Evolutionary conservation across 1,284 basidiomycete genomes (phyloP), one percentile per base, ranked within the genome.

Genomic region (Rhodotorula glutinis): DNA sequence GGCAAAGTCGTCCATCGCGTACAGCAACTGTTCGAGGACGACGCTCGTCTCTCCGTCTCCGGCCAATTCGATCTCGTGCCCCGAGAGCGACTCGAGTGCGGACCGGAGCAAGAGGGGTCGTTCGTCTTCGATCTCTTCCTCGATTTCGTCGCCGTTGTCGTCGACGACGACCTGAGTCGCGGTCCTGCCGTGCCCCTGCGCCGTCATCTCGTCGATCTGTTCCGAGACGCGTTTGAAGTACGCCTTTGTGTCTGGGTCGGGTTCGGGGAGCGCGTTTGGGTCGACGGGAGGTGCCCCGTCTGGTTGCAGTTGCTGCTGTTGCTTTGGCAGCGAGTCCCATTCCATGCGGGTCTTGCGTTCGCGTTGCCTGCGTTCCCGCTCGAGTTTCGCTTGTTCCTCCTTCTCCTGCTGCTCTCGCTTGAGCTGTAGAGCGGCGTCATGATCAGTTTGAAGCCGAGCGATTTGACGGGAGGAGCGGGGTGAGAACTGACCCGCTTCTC

Each of bases 1-100:
- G 23, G 90, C 89, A 80, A 92, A 93, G 79, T 96, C 92, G 77
- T 94, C 92, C 87, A 97, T 92, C 1, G 91, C 93, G 75, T 92
- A 85, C 21, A 87, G 77, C 83, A 96, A 87, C 72, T 92, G 83
- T 78, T 97, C 93, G 60, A 97, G 79, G 56, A 95, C 85, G 40
- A 88, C 83, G 1, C 91, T 91, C 72, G 90, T 92, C 67, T 96
- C 92, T 3, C 90, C 89, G 79, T 97, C 94, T 0, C 92, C 92
- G 1, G 92, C 87, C 21, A 95, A 84, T 71, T 89, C 87, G 58
- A 88, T 87, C 79, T 96, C 94, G 77, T 94, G 91, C 8, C 85
- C 88, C 23, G 84, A 83, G 83, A 95, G 87, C 75, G 95, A 91
- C 25, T 83, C 82, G 51, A 97, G 80, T 21, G 92, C 91, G 2